Conservation (phyloP, 371 early-diverging fungal genomes). For the Mucor lusitanicus region DNA sequence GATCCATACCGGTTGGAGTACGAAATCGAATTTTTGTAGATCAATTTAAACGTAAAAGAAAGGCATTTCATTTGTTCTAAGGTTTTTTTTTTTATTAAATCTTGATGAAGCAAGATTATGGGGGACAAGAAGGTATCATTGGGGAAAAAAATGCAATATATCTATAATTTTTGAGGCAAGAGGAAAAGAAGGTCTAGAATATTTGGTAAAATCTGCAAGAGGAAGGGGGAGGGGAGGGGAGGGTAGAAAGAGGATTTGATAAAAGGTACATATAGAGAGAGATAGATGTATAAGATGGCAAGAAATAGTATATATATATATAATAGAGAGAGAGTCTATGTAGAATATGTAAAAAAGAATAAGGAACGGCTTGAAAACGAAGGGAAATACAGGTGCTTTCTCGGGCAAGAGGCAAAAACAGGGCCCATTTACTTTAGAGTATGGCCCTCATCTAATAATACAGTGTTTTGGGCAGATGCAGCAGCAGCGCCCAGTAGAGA, state of each 20-base stretch:
- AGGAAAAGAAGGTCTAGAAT: background rate
- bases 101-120: background rate
- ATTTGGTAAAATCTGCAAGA: background rate
- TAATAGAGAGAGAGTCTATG: background rate
- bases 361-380: background rate
- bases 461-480: background rate
- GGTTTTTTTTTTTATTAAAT: background rate
- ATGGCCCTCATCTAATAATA: background rate
- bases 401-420: background rate
- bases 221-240: background rate
- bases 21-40: background rate
- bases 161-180: background rate
- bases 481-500: conserved; percentile 3
- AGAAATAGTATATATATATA: background rate
- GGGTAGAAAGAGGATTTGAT: background rate
- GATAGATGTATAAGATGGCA: background rate
- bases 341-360: background rate
- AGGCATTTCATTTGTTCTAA: background rate
- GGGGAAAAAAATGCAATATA: background rate
- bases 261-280: background rate
- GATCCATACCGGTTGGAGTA: background rate
- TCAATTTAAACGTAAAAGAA: background rate
- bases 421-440: background rate
- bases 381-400: background rate
- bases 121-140: background rate